A percentile compares a stretch with the other conserved stretches of the same genome.
Conservation (phyloP, 345 rosid species). For the Lepidium didymum region DNA sequence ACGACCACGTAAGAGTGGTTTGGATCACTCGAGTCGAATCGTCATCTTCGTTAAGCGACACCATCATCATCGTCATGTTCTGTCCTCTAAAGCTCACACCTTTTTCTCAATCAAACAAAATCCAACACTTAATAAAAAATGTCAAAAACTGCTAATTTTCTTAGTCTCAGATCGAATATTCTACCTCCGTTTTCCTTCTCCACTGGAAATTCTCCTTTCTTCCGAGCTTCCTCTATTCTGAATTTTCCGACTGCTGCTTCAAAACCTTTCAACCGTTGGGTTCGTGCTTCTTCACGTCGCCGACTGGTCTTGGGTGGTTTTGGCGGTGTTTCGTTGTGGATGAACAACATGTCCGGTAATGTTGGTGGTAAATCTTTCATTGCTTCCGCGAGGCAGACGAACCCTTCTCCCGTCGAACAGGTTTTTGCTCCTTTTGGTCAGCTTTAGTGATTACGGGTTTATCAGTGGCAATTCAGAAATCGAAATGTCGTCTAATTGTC, state of each 20-base stretch:
- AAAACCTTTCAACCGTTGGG: slow-evolving; percentile 13
- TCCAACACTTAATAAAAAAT: neutral
- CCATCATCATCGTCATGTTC: neutral
- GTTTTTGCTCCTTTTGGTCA: slow-evolving; percentile 21
- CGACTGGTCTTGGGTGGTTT: slow-evolving; percentile 47
- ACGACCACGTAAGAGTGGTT: slow-evolving; percentile 21
- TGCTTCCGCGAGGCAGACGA: slow-evolving; percentile 69
- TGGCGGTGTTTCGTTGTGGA: slow-evolving; percentile 51
- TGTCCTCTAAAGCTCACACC: neutral
- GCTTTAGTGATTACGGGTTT: neutral
- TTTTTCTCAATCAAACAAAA: neutral
- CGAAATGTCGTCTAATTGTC: neutral
- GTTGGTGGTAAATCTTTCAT: slow-evolving; percentile 42
- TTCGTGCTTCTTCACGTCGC: slow-evolving; percentile 40
- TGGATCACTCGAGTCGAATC: slow-evolving; percentile 15
- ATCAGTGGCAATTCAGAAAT: neutral
- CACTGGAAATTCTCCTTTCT: neutral
- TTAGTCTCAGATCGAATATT: slow-evolving; percentile 28
- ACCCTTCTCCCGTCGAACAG: slow-evolving; percentile 57
- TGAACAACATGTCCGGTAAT: slow-evolving; percentile 34
- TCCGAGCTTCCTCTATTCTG: slow-evolving; percentile 25
- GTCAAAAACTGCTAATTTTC: slow-evolving; percentile 34
- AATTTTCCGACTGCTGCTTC: slow-evolving; percentile 10
- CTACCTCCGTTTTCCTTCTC: slow-evolving; percentile 6
- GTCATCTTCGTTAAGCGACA: slow-evolving; percentile 3